These are phyloP conservation scores for Pyrus hybrid DNA, from an alignment of 331 rosid genomes.

Conservation along the genomic window DNA sequence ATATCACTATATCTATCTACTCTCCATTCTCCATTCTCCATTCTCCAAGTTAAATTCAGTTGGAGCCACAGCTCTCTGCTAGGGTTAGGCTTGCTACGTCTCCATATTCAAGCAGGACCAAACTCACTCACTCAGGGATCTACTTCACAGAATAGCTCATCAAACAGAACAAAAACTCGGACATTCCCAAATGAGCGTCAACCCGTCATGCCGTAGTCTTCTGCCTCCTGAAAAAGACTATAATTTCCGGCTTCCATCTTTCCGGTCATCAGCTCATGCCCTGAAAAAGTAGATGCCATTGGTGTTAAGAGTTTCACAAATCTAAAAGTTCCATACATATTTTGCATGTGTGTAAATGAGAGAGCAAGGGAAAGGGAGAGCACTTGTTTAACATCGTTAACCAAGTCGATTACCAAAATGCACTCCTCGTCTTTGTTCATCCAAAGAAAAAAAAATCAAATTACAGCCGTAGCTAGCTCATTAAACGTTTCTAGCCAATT, in stretches of 20 bases:
- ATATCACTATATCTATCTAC: neutral
- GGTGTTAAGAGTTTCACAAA: neutral
- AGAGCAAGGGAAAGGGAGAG: neutral
- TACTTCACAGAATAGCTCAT: neutral
- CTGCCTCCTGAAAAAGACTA: conserved; percentile 29
- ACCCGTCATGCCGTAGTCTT: conserved; percentile 32
- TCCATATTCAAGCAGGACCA: neutral
- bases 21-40: conserved; percentile 4
- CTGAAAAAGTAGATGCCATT: conserved; percentile 7
- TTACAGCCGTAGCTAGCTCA: too few species aligned
- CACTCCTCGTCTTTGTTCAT: neutral
- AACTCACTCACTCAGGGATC: neutral
- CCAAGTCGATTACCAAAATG: too few species aligned
- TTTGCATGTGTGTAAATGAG: neutral
- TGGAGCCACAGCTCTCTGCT: neutral
- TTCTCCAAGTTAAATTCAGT: neutral
- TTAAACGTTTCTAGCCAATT: too few species aligned
- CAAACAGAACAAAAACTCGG: neutral
- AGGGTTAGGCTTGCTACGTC: conserved; percentile 1
- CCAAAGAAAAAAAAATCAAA: too few species aligned
- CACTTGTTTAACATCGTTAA: too few species aligned
- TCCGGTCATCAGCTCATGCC: conserved; percentile 39
- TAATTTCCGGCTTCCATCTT: conserved; percentile 44
- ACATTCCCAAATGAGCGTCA: conserved; percentile 11
- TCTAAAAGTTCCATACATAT: neutral